Evolutionary conservation across 208 protist species (phyloP), one percentile per base, ranked within the genome.

Genomic region (Leptomonas pyrrhocoris): DNA sequence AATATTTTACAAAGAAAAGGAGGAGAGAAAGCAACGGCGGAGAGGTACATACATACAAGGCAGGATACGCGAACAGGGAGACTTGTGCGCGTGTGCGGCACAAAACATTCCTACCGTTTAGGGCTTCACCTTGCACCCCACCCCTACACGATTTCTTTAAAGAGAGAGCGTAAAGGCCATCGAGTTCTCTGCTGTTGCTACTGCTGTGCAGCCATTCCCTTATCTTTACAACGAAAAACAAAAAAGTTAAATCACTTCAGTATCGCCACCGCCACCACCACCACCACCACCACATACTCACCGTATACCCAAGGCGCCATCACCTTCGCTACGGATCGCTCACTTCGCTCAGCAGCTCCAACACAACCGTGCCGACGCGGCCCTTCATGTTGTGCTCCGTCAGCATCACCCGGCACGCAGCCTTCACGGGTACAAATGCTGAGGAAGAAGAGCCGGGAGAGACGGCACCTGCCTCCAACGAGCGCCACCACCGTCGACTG

Each of bases 341-440:
- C 27, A 72, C 48, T n/a, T 77, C 72, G 16, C 53, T 67, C 31
- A 86, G 76, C 57, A 79, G 64, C 55, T 80, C 78, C 61, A 73
- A 49, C 63, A 92, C 61, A 36, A 75, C 69, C 34, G 72, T 38
- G 25, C 88, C 88, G 16, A 84, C 38, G 11, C 71, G 51, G 2
- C 88, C 85, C 53, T 77, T 58, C 68, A 83, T 69, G 68, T 90
- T 78, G 48, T 85, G 74, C 72, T 88, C 84, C n/a, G 85, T 90
- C 49, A 94, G 31, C 25, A 91, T 66, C 30, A 89, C 68, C 21
- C 64, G 61, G 9, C 70, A 66, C 42, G 66, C 15, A 18, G 79
- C 67, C 63, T 77, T 80, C 45, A n/a, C 30, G 54, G 49, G 62
- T 18, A 25, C 73, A 46, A 60, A 69, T 30, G 25, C 50, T 9